Conservation (phyloP, 129 eudicot species). For the Flaveria ramosissima region DNA sequence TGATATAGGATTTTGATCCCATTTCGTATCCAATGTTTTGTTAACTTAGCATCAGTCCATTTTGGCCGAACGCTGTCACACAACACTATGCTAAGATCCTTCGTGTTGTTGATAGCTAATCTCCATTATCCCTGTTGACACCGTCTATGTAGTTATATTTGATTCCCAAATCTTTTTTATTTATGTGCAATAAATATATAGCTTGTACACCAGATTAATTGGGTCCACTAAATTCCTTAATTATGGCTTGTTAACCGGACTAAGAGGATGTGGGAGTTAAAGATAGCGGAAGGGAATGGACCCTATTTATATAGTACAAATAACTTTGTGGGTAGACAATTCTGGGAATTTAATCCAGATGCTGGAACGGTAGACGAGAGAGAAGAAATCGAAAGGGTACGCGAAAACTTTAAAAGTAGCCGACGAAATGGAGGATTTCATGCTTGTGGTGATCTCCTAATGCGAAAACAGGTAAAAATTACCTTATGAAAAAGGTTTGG, state of each 20-base stretch:
- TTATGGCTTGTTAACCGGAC: neutral
- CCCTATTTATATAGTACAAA: conserved; percentile 74
- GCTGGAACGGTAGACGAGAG: conserved; percentile 53
- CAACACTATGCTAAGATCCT: neutral
- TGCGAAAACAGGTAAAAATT: conserved; percentile 58
- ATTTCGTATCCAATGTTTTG: neutral
- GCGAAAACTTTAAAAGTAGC: conserved; percentile 35
- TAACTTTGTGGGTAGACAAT: conserved; percentile 71
- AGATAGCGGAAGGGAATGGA: conserved; percentile 55
- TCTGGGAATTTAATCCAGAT: conserved; percentile 65
- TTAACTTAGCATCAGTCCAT: neutral
- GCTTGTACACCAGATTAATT: neutral
- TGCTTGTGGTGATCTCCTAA: conserved; percentile 56
- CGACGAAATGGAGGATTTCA: conserved; percentile 51
- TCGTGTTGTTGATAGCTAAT: neutral
- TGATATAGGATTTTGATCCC: neutral
- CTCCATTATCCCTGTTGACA: neutral
- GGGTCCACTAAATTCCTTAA: too few relatives aligned
- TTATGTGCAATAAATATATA: neutral
- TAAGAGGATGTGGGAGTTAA: conserved; percentile 63
- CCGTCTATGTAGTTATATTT: neutral
- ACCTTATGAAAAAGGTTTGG: too few relatives aligned
- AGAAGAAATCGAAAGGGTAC: conserved; percentile 46
- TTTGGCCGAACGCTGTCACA: conserved; percentile 5
- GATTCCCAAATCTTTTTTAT: neutral